Percentiles rank a stretch among this genome's conserved stretches.
phyloP scores from a whole-genome alignment of 179 eudicot genomes.

The Beta corolliflora region DNA sequence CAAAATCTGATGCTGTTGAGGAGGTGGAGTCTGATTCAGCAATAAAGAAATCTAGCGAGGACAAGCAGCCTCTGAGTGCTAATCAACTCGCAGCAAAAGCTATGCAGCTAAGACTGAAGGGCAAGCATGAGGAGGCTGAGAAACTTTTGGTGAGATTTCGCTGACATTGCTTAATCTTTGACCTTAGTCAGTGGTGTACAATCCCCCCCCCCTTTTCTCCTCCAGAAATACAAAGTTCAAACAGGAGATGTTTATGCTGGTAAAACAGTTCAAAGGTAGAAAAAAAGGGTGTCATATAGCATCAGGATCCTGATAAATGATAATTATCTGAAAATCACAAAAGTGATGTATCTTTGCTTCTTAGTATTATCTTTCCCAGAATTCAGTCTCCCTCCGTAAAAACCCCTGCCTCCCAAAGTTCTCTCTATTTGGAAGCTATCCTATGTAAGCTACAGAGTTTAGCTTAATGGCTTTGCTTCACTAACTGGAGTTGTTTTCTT shows the following conservation, averaged over 20 bases:
- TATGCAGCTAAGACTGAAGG: conserved; percentile 87
- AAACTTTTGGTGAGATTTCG: conserved; percentile 63
- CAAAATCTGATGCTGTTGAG: conserved; percentile 33
- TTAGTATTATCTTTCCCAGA: not conserved
- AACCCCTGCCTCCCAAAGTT: not conserved
- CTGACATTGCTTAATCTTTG: conserved; percentile 1
- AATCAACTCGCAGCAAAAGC: conserved; percentile 93
- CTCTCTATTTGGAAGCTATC: not conserved
- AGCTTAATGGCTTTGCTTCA: conserved; percentile 7
- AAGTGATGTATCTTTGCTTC: too few species aligned
- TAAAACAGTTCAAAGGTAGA: too few species aligned
- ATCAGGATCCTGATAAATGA: not conserved
- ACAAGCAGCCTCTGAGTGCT: conserved; percentile 65
- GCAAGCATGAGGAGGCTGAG: conserved; percentile 88
- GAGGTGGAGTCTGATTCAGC: conserved; percentile 32
- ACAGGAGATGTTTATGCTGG: not conserved
- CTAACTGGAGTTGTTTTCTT: conserved; percentile 14
- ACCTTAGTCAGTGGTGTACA: not conserved
- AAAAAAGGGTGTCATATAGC: too few species aligned
- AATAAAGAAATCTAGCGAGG: conserved; percentile 31
- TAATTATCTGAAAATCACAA: not conserved
- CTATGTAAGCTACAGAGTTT: conserved; percentile 3
- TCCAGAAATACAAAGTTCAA: not conserved
- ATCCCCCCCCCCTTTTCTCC: not conserved
- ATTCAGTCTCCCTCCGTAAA: not conserved